phyloP scores from a whole-genome alignment of 305 asterid genomes.

The Solanum hybrid region DNA sequence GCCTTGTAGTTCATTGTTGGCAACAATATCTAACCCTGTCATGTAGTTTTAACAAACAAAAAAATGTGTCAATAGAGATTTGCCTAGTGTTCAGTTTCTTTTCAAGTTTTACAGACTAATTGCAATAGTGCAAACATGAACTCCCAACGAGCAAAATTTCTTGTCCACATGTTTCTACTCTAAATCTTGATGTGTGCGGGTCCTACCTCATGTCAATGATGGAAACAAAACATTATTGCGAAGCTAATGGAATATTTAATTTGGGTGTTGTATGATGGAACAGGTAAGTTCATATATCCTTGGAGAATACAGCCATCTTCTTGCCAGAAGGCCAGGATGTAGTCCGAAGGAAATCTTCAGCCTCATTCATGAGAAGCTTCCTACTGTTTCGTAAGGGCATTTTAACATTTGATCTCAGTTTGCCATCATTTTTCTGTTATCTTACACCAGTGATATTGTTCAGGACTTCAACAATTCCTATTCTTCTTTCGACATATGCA shows the following conservation, averaged over 20 bases:
- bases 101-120: background rate
- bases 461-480: constrained; percentile 91
- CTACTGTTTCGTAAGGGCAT: constrained; percentile 84
- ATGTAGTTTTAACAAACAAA: background rate
- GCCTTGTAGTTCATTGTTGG: background rate
- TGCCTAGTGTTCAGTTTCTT: background rate
- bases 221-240: background rate
- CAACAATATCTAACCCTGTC: background rate
- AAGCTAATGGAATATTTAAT: background rate
- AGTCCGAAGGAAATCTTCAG: constrained; percentile 84
- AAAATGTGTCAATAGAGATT: background rate
- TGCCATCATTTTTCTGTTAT: constrained; percentile 10
- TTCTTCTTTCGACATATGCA: constrained; percentile 94
- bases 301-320: constrained; percentile 98
- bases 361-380: constrained; percentile 92
- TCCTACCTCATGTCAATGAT: background rate
- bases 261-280: constrained; percentile 9
- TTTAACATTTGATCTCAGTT: constrained; percentile 9
- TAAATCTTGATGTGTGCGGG: background rate
- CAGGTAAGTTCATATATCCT: constrained; percentile 95
- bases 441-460: constrained; percentile 18
- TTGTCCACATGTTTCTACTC: background rate
- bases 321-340: constrained; percentile 88
- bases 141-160: background rate
- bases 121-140: background rate